phyloP scores from a whole-genome alignment of 257 asterid species.

The Solanum ossicruentum region DNA sequence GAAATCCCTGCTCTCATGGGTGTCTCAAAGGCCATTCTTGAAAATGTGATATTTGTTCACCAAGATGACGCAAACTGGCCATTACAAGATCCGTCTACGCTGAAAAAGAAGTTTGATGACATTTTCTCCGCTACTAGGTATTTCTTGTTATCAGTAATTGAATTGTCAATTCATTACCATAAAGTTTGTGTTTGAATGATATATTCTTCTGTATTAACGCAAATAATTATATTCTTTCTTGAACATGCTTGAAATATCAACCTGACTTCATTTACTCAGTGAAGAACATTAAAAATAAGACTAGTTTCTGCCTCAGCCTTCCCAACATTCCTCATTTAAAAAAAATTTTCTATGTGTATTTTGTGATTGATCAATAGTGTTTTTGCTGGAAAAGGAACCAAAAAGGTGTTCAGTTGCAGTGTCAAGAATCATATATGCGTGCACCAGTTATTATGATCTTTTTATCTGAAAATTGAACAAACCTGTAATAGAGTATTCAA shows the following conservation, averaged over 20 bases:
- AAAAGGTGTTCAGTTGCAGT: neutral
- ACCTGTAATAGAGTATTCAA: neutral
- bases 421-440: neutral
- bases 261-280: neutral
- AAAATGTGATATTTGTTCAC: conserved; percentile 94
- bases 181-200: neutral
- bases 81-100: conserved; percentile 80
- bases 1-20: conserved; percentile 99
- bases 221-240: neutral
- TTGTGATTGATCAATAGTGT: neutral
- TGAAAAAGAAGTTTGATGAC: conserved; percentile 94
- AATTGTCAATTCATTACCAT: neutral
- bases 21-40: conserved; percentile 93
- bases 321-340: neutral
- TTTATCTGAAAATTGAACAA: neutral
- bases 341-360: neutral
- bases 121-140: conserved; percentile 98
- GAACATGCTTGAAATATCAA: neutral
- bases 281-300: neutral
- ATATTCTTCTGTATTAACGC: neutral
- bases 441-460: neutral
- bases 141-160: neutral
- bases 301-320: neutral
- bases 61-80: conserved; percentile 99
- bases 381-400: neutral